These are phyloP conservation scores for Penicillium robsamsonii DNA, from an alignment of 495 filamentous ascomycete genomes.

Conservation along the genomic window DNA sequence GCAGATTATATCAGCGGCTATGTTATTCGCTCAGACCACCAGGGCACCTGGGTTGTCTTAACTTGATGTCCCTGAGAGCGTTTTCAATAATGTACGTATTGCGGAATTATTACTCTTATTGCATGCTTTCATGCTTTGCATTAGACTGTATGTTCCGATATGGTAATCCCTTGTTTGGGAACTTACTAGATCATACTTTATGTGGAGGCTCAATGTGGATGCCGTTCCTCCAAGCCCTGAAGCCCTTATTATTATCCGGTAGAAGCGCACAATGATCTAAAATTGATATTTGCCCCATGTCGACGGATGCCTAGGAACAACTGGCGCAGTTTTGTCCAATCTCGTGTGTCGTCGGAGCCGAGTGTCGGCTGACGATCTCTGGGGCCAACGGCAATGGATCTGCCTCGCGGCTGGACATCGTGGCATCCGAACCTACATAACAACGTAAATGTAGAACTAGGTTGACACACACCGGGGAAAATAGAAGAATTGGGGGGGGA, in stretches of 20 bases:
- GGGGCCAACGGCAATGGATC: conserved; percentile 4
- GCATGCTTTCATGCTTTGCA: conserved; percentile 2
- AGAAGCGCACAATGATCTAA: not conserved
- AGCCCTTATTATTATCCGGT: not conserved
- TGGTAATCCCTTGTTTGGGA: conserved; percentile 4
- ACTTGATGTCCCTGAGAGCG: not conserved
- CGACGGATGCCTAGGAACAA: not conserved
- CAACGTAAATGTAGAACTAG: not conserved
- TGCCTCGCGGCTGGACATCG: conserved; percentile 6
- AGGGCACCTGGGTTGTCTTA: not conserved
- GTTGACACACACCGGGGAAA: not conserved
- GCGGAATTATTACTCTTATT: not conserved
- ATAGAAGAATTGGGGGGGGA: not conserved
- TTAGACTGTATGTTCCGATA: conserved; percentile 2
- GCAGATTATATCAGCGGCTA: not conserved
- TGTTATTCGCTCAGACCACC: not conserved
- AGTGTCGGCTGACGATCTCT: conserved; percentile 9
- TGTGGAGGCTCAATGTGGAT: not conserved
- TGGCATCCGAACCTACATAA: conserved; percentile 1
- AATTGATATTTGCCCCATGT: not conserved
- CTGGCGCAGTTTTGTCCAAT: not conserved
- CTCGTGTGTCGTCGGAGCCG: conserved; percentile 5
- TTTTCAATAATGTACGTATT: not conserved
- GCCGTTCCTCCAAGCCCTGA: not conserved
- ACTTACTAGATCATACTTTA: not conserved